phyloP scores from a whole-genome alignment of 371 early-diverging fungal species.

The Rhizopus stolonifer region DNA sequence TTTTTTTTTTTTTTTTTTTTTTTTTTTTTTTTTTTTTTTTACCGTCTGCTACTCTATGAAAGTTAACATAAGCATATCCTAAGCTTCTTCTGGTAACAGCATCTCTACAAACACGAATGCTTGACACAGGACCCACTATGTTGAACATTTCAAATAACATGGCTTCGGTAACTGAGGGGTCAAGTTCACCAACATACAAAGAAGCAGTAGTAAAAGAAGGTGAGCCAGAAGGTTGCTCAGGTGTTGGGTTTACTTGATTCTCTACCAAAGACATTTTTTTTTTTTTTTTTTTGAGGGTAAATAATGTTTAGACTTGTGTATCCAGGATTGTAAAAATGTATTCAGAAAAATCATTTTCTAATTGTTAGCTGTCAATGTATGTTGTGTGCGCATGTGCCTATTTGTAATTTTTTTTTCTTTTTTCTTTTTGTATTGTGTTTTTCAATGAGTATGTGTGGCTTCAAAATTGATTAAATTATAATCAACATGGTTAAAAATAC shows the following conservation, averaged over 20 bases:
- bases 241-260: background rate
- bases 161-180: slow-evolving; percentile 94
- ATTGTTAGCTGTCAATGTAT: too few species aligned
- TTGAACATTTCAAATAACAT: slow-evolving; percentile 95
- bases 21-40: slow-evolving; percentile 14
- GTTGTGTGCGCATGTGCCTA: too few species aligned
- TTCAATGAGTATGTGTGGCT: too few species aligned
- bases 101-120: slow-evolving; percentile 97
- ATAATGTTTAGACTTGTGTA: too few species aligned
- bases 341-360: too few species aligned
- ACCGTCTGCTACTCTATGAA: slow-evolving; percentile 73
- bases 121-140: slow-evolving; percentile 91
- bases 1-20: slow-evolving; percentile 5
- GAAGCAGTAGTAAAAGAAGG: slow-evolving; percentile 63
- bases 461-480: too few species aligned
- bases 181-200: slow-evolving; percentile 89
- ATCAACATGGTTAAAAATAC: too few species aligned
- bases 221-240: slow-evolving; percentile 5
- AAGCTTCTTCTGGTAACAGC: slow-evolving; percentile 93
- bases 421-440: too few species aligned
- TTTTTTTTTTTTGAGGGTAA: background rate
- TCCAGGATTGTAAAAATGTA: too few species aligned
- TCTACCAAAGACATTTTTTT: slow-evolving; percentile 8
- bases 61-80: slow-evolving; percentile 98
- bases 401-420: too few species aligned